phyloP scores from a whole-genome alignment of 1,284 basidiomycete species.

The Athelia psychrophila region DNA sequence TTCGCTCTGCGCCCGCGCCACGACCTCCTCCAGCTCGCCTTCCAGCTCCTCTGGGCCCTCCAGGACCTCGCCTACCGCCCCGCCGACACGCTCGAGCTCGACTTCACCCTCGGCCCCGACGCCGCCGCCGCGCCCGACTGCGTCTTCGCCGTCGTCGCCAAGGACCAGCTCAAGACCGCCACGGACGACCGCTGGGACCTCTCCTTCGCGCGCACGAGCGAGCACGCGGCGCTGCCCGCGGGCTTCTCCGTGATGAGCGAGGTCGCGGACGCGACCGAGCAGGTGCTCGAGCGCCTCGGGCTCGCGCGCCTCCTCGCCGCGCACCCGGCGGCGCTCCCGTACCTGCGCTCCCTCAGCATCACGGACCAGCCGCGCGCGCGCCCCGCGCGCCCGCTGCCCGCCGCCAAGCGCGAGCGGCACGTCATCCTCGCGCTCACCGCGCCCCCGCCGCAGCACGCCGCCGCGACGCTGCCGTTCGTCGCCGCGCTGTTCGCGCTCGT shows the following conservation, averaged over 20 bases:
- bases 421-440: conserved; percentile 65
- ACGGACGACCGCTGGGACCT: conserved; percentile 82
- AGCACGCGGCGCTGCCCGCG: conserved; percentile 57
- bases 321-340: conserved; percentile 57
- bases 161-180: conserved; percentile 69
- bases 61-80: conserved; percentile 75
- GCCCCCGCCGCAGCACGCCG: conserved; percentile 48
- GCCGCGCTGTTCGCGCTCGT: conserved; percentile 70
- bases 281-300: conserved; percentile 63
- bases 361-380: conserved; percentile 81
- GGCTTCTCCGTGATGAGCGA: conserved; percentile 76
- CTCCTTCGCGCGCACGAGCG: conserved; percentile 78
- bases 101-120: conserved; percentile 65
- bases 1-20: conserved; percentile 80
- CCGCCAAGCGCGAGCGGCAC: conserved; percentile 59
- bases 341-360: conserved; percentile 77
- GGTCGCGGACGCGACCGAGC: conserved; percentile 79
- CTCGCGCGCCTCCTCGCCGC: conserved; percentile 60
- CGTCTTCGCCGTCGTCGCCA: conserved; percentile 82
- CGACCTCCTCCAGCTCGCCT: conserved; percentile 68
- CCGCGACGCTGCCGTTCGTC: conserved; percentile 59
- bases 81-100: conserved; percentile 67
- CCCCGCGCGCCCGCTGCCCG: conserved; percentile 49
- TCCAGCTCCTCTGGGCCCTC: conserved; percentile 58
- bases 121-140: conserved; percentile 58